Percentiles rank a stretch among this genome's conserved stretches.
These are phyloP conservation scores for Datisca glomerata DNA, from an alignment of 306 rosid genomes.

Conservation along the genomic window DNA sequence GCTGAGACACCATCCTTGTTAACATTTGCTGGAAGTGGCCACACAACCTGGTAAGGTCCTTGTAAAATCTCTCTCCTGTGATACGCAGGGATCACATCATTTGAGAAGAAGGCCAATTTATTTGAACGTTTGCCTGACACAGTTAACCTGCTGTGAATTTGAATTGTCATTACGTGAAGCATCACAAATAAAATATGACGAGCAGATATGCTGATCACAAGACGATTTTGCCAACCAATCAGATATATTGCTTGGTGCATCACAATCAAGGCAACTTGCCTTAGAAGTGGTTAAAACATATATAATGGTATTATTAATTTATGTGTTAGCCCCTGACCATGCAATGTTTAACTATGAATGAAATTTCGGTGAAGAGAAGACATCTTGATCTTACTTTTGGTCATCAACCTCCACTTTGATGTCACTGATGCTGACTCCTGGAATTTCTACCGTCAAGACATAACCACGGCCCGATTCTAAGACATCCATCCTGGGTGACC, in stretches of 20 bases:
- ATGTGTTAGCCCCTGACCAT: not conserved
- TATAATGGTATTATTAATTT: not conserved
- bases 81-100: slow-evolving; percentile 37
- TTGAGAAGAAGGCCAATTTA: slow-evolving; percentile 22
- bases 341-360: too few species aligned
- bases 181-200: not conserved
- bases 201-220: too few species aligned
- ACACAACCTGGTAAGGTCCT: slow-evolving; percentile 57
- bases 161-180: not conserved
- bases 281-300: not conserved
- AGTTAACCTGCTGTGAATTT: slow-evolving; percentile 33
- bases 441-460: slow-evolving; percentile 62
- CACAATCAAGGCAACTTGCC: too few species aligned
- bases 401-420: slow-evolving; percentile 81
- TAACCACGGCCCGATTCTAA: slow-evolving; percentile 52
- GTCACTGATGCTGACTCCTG: slow-evolving; percentile 53
- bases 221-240: too few species aligned
- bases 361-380: too few species aligned
- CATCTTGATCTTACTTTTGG: slow-evolving; percentile 60
- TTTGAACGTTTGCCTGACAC: slow-evolving; percentile 43
- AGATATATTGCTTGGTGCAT: too few species aligned
- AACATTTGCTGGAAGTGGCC: slow-evolving; percentile 58
- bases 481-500: slow-evolving; percentile 79
- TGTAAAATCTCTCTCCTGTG: slow-evolving; percentile 53
- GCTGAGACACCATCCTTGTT: slow-evolving; percentile 61